Conservation (phyloP, 1,139 yeast species). For the Lodderomyces metapsilosis region DNA sequence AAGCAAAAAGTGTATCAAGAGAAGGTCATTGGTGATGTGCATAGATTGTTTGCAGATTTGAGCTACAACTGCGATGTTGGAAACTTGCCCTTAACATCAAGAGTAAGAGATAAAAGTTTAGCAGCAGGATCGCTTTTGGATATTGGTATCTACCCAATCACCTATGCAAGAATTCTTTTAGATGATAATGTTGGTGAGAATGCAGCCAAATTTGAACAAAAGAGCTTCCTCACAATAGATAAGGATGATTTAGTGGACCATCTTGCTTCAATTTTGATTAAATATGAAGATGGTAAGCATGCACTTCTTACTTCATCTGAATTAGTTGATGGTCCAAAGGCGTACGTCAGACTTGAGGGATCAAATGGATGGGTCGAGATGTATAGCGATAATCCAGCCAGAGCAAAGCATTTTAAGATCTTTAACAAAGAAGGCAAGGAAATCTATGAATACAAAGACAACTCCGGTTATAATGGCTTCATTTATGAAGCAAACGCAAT, state of each 20-base stretch:
- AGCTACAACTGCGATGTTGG: slow-evolving; percentile 31
- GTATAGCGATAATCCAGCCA: slow-evolving; percentile 35
- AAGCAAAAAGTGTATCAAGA: slow-evolving; percentile 42
- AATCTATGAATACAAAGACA: slow-evolving; percentile 26
- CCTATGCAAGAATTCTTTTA: slow-evolving; percentile 44
- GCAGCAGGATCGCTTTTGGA: slow-evolving; percentile 66
- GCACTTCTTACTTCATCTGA: slow-evolving; percentile 36
- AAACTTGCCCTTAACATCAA: slow-evolving; percentile 22
- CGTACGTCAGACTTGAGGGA: slow-evolving; percentile 39
- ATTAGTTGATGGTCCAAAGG: slow-evolving; percentile 26
- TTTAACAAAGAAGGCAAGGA: slow-evolving; percentile 23
- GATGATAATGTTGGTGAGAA: slow-evolving; percentile 31
- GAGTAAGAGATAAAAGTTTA: slow-evolving; percentile 43
- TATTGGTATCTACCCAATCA: slow-evolving; percentile 57
- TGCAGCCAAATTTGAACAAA: slow-evolving; percentile 26
- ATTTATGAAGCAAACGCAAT: slow-evolving; percentile 54
- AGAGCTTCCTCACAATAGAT: slow-evolving; percentile 34
- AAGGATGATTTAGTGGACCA: slow-evolving; percentile 34
- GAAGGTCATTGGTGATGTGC: slow-evolving; percentile 45
- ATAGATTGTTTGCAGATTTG: slow-evolving; percentile 41
- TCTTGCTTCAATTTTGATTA: slow-evolving; percentile 31
- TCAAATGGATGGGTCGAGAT: slow-evolving; percentile 35
- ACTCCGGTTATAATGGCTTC: slow-evolving; percentile 40
- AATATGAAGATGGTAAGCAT: slow-evolving; percentile 34
- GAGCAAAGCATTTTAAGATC: slow-evolving; percentile 28